phyloP scores from a whole-genome alignment of 331 rosid species.

The Malus hybrid region DNA sequence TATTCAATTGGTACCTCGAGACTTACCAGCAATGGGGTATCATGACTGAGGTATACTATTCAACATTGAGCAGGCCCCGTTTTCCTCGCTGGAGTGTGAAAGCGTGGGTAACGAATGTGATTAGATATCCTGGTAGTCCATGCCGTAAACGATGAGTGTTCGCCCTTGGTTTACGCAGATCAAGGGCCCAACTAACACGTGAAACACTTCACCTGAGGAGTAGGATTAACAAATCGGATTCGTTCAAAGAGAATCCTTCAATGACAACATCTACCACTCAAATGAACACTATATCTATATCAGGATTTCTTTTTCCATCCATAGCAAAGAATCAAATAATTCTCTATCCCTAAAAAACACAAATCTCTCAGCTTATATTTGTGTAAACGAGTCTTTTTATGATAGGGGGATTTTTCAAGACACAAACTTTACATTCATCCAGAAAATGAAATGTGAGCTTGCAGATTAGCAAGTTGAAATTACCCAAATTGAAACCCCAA shows the following conservation, averaged over 20 bases:
- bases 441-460: background rate
- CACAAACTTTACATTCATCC: constrained; percentile 21
- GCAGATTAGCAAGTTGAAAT: constrained; percentile 12
- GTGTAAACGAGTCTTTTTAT: constrained; percentile 13
- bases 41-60: too few species aligned
- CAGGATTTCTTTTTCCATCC: too few species aligned
- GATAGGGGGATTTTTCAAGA: constrained; percentile 6
- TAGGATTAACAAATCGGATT: too few species aligned
- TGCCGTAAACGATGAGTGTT: background rate
- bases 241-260: too few species aligned
- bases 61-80: too few species aligned
- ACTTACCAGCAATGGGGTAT: too few species aligned
- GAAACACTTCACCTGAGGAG: background rate
- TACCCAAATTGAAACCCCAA: constrained; percentile 11
- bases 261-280: too few species aligned
- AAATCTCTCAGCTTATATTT: constrained; percentile 10
- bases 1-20: background rate
- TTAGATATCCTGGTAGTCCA: background rate
- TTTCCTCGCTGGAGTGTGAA: too few species aligned
- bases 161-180: background rate
- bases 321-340: too few species aligned
- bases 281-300: too few species aligned
- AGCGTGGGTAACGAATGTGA: too few species aligned
- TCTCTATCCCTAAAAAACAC: background rate
- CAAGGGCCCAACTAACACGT: background rate